Evolutionary conservation across 352 stramenopile species (phyloP), one percentile per base, ranked within the genome.

Genomic region (Phytophthora constricta): DNA sequence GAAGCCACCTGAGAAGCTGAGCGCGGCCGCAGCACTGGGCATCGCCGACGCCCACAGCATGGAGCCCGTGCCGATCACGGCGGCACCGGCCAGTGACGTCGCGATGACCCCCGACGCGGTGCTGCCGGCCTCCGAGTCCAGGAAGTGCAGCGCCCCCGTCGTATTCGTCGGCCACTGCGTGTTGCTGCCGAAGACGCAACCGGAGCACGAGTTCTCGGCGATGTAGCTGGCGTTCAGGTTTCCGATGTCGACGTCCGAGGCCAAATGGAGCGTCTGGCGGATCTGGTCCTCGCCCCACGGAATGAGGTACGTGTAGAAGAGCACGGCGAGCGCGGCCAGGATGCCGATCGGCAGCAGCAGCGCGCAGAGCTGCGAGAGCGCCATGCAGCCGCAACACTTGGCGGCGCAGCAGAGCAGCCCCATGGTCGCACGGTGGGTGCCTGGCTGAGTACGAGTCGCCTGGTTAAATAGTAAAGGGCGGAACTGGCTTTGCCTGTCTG

Each of bases 111-210:
- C 77, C 5, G 84, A 91, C 23, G 84, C 78, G 3, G 84, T 88
- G 19, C 67, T 74, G 10, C 88, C 88, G 0, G 82, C 87, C 10
- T 70, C 64, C 14, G 86, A 91, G 72, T 96, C 88, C 19, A 96
- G 66, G 65, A 93, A 94, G 56, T 93, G 84, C 22, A 69, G 52
- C 27, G 76, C 65, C 39, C 86, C 86, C 1, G 75, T 93, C 26
- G 86, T 82, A 49, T 79, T 91, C 20, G 85, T 93, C 7, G 88
- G 88, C 83, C 87, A 96, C 28, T 93, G 79, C 31, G 80, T 90
- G 58, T 96, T 96, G 70, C 74, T 82, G 22, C 88, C 88, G 55
- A 94, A 87, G 23, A 93, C 80, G 64, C 88, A 96, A n/a, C 88
- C 88, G 3, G 86, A 92, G 68, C 88, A 96, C 39, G 82, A 90